Base-by-base conservation (phyloP, 495 filamentous ascomycete species). In the Lasiosphaeria hispida region DNA sequence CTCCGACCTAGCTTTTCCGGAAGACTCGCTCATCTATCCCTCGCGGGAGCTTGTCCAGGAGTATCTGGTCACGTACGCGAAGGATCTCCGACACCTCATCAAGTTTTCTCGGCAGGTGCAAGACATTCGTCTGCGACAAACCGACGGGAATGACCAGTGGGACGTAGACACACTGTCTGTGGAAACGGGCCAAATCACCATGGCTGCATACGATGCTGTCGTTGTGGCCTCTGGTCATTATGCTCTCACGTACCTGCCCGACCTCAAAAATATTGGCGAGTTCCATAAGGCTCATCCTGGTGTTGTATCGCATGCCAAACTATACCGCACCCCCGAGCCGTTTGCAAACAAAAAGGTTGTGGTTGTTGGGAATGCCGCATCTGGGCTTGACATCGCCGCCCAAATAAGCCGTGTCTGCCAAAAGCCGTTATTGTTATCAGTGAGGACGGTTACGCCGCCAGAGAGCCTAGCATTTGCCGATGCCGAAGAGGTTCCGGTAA, bases 181-280 rank as follows among this genome's bases (percentile, higher is more conserved):
- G 0, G 65, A 70, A 7, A 71, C 60, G 1, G 65, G 58, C 70
- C 70, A 58, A 57, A 71, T 55, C 45, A 64, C 15, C 80, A 83
- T 43, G 10, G 64, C 64, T 4, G 72, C 64, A 1, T 97, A 87
- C 65, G 91, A 96, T 72, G 91, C 89, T 10, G 83, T 96, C 4
- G 83, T 94, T 1, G 84, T 92, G n/a, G 89, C 90, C 7, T 91
- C 79, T 58, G 92, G 92, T 1, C 91, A 96, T 65, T 95, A 88
- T 68, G 80, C 80, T 17, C 82, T 87, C 7, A 87, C 87, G 0
- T 86, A 80, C 66, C 72, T 95, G 9, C 92, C 92, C 0, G 70
- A 79, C 19, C 82, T 69, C 11, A 62, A 53, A n/a, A 60, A 63
- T 1, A 66, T 78, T 4, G 5, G 48, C 6, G 65, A 63, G 1